phyloP scores from a whole-genome alignment of 257 asterid species.

The Anisodus acutangulus region DNA sequence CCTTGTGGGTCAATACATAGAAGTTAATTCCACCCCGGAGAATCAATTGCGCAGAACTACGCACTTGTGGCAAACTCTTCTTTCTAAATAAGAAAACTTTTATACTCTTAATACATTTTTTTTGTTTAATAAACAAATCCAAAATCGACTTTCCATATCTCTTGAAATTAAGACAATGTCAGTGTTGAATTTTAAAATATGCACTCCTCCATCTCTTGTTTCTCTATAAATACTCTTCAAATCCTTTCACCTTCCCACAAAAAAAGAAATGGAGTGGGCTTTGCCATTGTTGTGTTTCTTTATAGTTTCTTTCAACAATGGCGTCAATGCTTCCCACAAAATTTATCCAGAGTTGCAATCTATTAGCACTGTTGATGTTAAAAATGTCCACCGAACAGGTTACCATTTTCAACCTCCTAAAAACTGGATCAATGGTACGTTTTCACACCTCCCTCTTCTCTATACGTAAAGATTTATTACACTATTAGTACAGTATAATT shows the following conservation, averaged over 20 bases:
- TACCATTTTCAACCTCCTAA: too few relatives aligned
- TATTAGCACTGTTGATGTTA: too few relatives aligned
- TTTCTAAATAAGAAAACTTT: background rate
- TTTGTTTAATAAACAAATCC: background rate
- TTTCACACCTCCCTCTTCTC: too few relatives aligned
- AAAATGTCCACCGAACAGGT: too few relatives aligned
- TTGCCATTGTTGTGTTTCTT: background rate
- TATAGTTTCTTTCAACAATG: background rate
- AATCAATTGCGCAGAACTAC: too few relatives aligned
- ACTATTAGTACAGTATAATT: background rate
- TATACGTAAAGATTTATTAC: background rate
- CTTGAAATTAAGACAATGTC: background rate
- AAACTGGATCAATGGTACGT: too few relatives aligned
- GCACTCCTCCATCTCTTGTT: background rate
- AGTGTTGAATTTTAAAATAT: background rate
- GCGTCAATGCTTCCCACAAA: slow-evolving; percentile 44
- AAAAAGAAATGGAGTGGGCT: slow-evolving; percentile 18
- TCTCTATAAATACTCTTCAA: slow-evolving; percentile 2
- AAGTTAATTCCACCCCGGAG: too few relatives aligned
- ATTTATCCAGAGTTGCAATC: background rate
- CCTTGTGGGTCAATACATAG: too few relatives aligned
- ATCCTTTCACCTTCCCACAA: background rate
- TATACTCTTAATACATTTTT: background rate
- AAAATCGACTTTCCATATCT: background rate
- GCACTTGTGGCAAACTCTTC: too few relatives aligned